Evolutionary conservation across 495 filamentous ascomycete species (phyloP).

Genomic region (Hypoxylon subgilvum): DNA sequence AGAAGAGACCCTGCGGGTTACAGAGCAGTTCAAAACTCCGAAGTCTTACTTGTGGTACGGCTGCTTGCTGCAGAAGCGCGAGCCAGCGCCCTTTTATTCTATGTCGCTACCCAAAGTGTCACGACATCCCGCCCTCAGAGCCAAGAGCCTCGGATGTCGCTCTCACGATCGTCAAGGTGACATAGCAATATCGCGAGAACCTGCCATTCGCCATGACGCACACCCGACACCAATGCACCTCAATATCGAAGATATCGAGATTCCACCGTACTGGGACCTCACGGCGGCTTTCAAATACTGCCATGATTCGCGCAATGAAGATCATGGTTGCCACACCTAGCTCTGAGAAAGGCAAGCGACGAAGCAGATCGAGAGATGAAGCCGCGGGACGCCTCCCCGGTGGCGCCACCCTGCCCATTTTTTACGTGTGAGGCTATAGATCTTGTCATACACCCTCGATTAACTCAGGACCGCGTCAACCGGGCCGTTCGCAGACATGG

Average conservation of each 20-base stretch:
- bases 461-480: constrained; percentile 21
- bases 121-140: constrained; percentile 21
- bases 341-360: constrained; percentile 9
- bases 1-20: constrained; percentile 27
- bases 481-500: constrained; percentile 32
- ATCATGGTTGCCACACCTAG: constrained; percentile 18
- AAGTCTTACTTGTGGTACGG: constrained; percentile 25
- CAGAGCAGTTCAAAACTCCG: constrained; percentile 35
- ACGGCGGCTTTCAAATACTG: constrained; percentile 22
- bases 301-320: constrained; percentile 15
- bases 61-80: constrained; percentile 14
- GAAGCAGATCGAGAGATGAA: constrained; percentile 7
- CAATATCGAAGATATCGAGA: constrained; percentile 37
- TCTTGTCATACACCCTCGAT: constrained; percentile 29
- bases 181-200: constrained; percentile 19
- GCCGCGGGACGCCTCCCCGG: constrained; percentile 10
- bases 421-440: constrained; percentile 29
- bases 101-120: constrained; percentile 41
- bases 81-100: constrained; percentile 13
- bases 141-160: constrained; percentile 26
- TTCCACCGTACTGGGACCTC: constrained; percentile 37
- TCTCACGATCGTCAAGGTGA: constrained; percentile 15
- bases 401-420: constrained; percentile 19
- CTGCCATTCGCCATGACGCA: constrained; percentile 25
- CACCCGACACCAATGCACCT: constrained; percentile 32